Percentiles rank a stretch among this genome's conserved stretches.
Evolutionary conservation across 495 filamentous ascomycete species (phyloP).

Genomic region (Aspergillus biplanus): DNA sequence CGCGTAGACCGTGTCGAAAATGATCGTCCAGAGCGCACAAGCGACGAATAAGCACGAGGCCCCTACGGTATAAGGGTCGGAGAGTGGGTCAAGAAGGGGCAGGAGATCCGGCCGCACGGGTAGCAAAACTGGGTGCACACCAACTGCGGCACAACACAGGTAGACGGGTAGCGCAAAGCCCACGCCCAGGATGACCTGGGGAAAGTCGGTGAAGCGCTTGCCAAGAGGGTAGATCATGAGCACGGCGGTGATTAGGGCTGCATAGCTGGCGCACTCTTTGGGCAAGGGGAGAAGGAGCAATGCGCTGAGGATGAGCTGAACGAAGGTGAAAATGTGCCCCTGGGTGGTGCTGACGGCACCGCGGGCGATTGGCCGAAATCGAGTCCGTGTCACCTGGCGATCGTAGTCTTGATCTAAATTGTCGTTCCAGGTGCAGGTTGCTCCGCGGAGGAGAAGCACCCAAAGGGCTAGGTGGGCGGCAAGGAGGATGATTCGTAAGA

Average conservation of each 20-base stretch:
- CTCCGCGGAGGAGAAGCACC: conserved; percentile 37
- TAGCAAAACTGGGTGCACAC: background rate
- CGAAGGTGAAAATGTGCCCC: conserved; percentile 34
- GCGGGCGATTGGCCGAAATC: conserved; percentile 48
- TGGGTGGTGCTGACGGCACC: conserved; percentile 42
- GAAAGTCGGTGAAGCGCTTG: conserved; percentile 34
- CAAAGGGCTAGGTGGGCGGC: background rate
- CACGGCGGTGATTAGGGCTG: conserved; percentile 12
- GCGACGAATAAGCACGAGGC: conserved; percentile 26
- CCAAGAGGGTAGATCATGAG: conserved; percentile 18
- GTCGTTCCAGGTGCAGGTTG: conserved; percentile 51
- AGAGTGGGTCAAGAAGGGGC: no score
- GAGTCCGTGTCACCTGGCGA: conserved; percentile 39
- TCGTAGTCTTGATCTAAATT: conserved; percentile 48
- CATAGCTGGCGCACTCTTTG: background rate
- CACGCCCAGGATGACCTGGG: conserved; percentile 38
- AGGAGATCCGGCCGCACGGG: no score
- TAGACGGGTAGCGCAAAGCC: conserved; percentile 8
- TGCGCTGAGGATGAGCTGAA: conserved; percentile 8
- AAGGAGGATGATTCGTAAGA: conserved; percentile 4
- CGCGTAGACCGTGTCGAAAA: conserved; percentile 53
- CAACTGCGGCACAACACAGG: conserved; percentile 6
- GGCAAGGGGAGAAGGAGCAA: background rate
- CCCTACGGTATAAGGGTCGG: background rate
- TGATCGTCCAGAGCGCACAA: conserved; percentile 43